Conservation (phyloP, 345 rosid species). For the Orychophragmus violaceus region DNA sequence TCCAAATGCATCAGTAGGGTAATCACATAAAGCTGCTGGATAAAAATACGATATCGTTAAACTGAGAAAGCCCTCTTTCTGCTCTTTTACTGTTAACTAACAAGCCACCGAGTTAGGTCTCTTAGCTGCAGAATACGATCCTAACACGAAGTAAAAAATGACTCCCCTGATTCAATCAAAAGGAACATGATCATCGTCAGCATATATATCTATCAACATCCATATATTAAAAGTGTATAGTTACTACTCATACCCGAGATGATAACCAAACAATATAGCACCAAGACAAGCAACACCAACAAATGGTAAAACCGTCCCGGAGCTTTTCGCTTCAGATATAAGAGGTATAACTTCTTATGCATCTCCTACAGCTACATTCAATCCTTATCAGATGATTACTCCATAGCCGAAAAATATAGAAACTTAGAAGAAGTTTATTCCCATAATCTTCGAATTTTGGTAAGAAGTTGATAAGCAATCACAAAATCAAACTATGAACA, state of each 20-base stretch:
- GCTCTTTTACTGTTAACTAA: too few relatives aligned
- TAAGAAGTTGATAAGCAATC: not conserved
- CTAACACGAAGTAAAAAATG: too few relatives aligned
- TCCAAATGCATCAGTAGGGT: too few relatives aligned
- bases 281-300: conserved; percentile 96
- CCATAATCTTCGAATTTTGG: too few relatives aligned
- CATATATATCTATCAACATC: not conserved
- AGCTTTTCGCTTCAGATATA: conserved; percentile 43
- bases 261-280: conserved; percentile 93
- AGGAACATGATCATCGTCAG: not conserved
- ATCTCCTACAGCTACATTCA: conserved; percentile 59
- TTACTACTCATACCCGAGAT: conserved; percentile 71
- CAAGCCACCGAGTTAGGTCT: too few relatives aligned
- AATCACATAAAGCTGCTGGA: too few relatives aligned
- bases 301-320: conserved; percentile 78
- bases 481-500: not conserved
- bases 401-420: not conserved
- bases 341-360: conserved; percentile 49
- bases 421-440: not conserved
- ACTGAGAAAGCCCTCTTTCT: too few relatives aligned
- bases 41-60: too few relatives aligned
- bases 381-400: conserved; percentile 4
- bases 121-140: too few relatives aligned
- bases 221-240: not conserved
- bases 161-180: conserved; percentile 57